A percentile compares a stretch with the other conserved stretches of the same genome.
Evolutionary conservation across 305 asterid species (phyloP).

Genomic region (Solanum chacoense): DNA sequence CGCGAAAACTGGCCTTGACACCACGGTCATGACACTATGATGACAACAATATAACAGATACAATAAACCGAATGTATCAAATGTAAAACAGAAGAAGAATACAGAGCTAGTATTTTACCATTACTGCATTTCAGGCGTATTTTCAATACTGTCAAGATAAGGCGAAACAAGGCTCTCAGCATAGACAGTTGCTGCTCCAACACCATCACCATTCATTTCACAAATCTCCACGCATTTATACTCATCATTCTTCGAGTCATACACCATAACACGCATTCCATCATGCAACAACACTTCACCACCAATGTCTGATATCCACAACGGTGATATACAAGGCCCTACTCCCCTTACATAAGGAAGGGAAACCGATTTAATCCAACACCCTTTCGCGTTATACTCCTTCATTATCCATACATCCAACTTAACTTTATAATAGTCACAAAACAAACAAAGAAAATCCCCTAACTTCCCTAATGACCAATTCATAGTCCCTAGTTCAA

Average conservation of each 20-base stretch:
- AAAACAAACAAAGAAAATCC: not conserved
- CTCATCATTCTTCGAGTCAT: not conserved
- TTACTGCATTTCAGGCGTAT: not conserved
- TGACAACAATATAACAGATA: not conserved
- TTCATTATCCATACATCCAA: not conserved
- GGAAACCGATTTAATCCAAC: not conserved
- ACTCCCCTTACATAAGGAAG: not conserved
- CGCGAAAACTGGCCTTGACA: not conserved
- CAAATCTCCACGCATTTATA: not conserved
- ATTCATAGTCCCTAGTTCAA: not conserved
- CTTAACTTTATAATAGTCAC: constrained; percentile 2
- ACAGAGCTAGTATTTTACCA: not conserved
- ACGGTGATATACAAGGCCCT: not conserved
- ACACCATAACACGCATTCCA: not conserved
- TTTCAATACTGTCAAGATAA: not conserved
- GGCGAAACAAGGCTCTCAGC: not conserved
- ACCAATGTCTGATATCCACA: not conserved
- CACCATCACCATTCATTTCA: not conserved
- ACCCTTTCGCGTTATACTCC: not conserved
- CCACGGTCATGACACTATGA: not conserved
- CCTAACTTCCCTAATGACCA: not conserved
- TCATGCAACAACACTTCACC: not conserved
- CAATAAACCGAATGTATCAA: not conserved
- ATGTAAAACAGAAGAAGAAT: not conserved
- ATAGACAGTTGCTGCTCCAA: not conserved